A percentile compares a stretch with the other conserved stretches of the same genome.
These are phyloP conservation scores for Colletotrichum agaves DNA, from an alignment of 2,329 filamentous ascomycete species.

Conservation along the genomic window DNA sequence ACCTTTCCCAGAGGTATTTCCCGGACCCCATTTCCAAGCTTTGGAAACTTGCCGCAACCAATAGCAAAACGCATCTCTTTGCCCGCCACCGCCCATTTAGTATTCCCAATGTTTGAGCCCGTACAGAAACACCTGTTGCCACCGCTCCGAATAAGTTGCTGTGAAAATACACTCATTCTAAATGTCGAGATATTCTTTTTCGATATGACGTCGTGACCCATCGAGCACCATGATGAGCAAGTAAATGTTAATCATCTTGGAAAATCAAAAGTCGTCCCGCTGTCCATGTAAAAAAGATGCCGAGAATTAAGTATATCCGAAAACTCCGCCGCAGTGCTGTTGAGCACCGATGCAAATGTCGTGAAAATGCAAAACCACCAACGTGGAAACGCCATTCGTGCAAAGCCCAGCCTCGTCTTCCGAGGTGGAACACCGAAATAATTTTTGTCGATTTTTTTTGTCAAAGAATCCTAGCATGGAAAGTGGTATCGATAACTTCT, in stretches of 20 bases:
- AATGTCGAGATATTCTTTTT: slow-evolving; percentile 61
- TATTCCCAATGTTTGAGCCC: slow-evolving; percentile 46
- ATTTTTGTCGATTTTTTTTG: slow-evolving; percentile 35
- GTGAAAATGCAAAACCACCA: slow-evolving; percentile 58
- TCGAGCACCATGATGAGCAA: slow-evolving; percentile 46
- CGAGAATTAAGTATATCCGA: slow-evolving; percentile 43
- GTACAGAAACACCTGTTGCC: slow-evolving; percentile 51
- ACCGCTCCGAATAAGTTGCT: slow-evolving; percentile 42
- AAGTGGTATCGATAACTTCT: slow-evolving; percentile 60
- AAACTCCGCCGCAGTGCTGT: slow-evolving; percentile 55
- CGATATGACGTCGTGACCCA: slow-evolving; percentile 39
- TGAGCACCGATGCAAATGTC: slow-evolving; percentile 62
- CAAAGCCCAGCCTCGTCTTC: slow-evolving; percentile 51
- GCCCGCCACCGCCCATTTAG: slow-evolving; percentile 46
- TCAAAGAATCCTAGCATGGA: slow-evolving; percentile 42
- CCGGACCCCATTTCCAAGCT: slow-evolving; percentile 42
- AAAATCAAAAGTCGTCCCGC: slow-evolving; percentile 50
- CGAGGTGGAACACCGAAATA: slow-evolving; percentile 41
- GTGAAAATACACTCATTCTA: slow-evolving; percentile 58
- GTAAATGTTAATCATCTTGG: slow-evolving; percentile 52
- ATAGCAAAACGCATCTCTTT: slow-evolving; percentile 47
- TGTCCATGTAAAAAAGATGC: slow-evolving; percentile 46
- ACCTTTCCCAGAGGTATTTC: slow-evolving; percentile 43
- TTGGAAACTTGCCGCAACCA: slow-evolving; percentile 42
- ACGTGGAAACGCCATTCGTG: slow-evolving; percentile 56